Conservation (phyloP, 129 eudicot genomes). For the Kitagawia praeruptora region DNA sequence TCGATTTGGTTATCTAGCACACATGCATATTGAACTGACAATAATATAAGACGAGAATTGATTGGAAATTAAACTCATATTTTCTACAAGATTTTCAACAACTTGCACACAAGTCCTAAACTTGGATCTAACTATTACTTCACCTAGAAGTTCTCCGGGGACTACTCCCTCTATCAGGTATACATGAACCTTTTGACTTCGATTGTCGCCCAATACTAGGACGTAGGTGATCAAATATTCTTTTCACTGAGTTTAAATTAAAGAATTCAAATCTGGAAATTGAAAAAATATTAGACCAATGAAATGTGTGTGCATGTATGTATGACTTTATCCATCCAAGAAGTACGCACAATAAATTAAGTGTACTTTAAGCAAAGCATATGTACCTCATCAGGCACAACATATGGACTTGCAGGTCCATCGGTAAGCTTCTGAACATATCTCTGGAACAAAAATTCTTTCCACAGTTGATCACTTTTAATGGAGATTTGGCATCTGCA, state of each 20-base stretch:
- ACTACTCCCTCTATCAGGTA: slow-evolving; percentile 56
- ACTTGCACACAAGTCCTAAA: slow-evolving; percentile 72
- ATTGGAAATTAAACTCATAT: slow-evolving; percentile 37
- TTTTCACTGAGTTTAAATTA: slow-evolving; percentile 76
- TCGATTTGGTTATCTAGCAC: no score
- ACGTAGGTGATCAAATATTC: slow-evolving; percentile 63
- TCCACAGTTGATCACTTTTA: slow-evolving; percentile 47
- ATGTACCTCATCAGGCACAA: slow-evolving; percentile 50
- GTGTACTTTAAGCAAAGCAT: not conserved
- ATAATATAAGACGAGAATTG: not conserved
- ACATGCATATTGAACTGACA: not conserved
- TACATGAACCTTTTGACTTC: no score
- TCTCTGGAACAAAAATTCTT: slow-evolving; percentile 48
- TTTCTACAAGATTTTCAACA: slow-evolving; percentile 65
- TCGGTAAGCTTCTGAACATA: slow-evolving; percentile 56
- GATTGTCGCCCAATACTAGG: no score
- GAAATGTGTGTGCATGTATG: not conserved
- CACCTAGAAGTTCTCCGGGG: slow-evolving; percentile 74
- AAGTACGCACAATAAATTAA: not conserved
- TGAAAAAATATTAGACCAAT: not conserved
- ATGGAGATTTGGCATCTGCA: slow-evolving; percentile 46
- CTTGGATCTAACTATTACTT: slow-evolving; percentile 72
- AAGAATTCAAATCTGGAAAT: slow-evolving; percentile 57
- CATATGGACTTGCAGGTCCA: slow-evolving; percentile 39
- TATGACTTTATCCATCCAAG: no score